Evolutionary conservation across 768 basidiomycete species (phyloP), one percentile per base, ranked within the genome.

Genomic region (Calocybe indica): DNA sequence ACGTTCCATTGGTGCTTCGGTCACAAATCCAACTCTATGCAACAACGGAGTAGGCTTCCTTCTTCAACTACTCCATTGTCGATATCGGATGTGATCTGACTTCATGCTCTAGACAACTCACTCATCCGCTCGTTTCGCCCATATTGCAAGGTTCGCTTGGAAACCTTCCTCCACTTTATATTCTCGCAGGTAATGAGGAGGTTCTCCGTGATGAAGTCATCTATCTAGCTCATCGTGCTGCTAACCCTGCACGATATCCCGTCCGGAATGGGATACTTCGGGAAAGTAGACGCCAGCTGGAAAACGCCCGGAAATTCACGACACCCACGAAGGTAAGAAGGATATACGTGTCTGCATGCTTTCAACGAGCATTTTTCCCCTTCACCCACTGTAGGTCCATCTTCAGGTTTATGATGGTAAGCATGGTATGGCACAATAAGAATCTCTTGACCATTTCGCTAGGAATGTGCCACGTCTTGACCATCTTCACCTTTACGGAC

Each of bases 11-110:
- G 43, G 78, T 80, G 52, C 50, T 80, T 28, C 70, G 65, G 13
- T 73, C 80, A 1, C 86, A 88, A 56, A 88, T 90, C 11, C 89
- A 92, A 62, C 68, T 87, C 10, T 89, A 90, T 59, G 83, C 84
- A 4, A 78, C 82, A 1, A 89, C 81, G 35, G 82, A 83, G 75
- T 85, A 69, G 45, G 78, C 66, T 9, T 35, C 51, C 39, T 46
- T 29, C 8, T 28, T 45, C 6, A 14, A 44, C 46, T 48, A 54
- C 37, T 47, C 22, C 22, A 4, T 22, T 22, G 4, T 22, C 22
- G 22, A 22, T 22, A 22, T 22, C 22, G 22, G 22, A 29, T 14
- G n/a, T 44, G 29, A 40, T 31, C 11, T 29, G 1, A 43, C 13
- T 32, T 13, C 13, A n/a, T 49, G 48, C 11, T 37, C 15, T 37